Evolutionary conservation across 345 rosid genomes (phyloP).

Genomic region (Draba incana): DNA sequence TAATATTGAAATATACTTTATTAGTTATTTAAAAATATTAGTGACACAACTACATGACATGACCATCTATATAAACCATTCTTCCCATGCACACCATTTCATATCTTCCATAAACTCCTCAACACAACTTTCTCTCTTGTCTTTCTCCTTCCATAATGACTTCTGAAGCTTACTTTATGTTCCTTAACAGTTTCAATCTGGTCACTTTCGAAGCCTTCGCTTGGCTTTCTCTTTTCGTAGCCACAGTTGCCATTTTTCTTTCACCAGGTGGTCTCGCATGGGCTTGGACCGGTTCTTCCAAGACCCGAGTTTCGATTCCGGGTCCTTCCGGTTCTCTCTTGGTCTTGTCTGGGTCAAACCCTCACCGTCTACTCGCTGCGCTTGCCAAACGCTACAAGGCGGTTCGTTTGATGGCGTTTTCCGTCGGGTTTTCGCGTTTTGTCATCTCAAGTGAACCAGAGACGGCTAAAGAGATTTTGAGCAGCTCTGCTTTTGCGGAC

Average conservation of each 20-base stretch:
- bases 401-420: constrained; percentile 70
- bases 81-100: constrained; percentile 35
- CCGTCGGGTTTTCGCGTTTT: constrained; percentile 74
- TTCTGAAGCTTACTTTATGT: constrained; percentile 35
- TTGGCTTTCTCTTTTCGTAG: constrained; percentile 40
- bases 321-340: constrained; percentile 63
- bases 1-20: too few species aligned
- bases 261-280: constrained; percentile 77
- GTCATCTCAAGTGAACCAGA: constrained; percentile 73
- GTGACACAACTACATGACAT: constrained; percentile 9
- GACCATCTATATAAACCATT: constrained; percentile 41
- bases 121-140: background rate
- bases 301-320: constrained; percentile 44
- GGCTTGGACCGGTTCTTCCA: constrained; percentile 44
- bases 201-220: constrained; percentile 44
- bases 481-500: constrained; percentile 78
- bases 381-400: constrained; percentile 48
- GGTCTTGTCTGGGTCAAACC: constrained; percentile 48
- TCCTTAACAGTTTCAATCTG: constrained; percentile 27
- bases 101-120: constrained; percentile 27
- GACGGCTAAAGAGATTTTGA: constrained; percentile 71
- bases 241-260: constrained; percentile 47
- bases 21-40: background rate
- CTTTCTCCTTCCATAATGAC: constrained; percentile 38
- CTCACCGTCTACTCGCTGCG: constrained; percentile 62